A percentile compares a stretch with the other conserved stretches of the same genome.
Evolutionary conservation across 345 rosid genomes (phyloP).

Genomic region (Dipteronia dyeriana): DNA sequence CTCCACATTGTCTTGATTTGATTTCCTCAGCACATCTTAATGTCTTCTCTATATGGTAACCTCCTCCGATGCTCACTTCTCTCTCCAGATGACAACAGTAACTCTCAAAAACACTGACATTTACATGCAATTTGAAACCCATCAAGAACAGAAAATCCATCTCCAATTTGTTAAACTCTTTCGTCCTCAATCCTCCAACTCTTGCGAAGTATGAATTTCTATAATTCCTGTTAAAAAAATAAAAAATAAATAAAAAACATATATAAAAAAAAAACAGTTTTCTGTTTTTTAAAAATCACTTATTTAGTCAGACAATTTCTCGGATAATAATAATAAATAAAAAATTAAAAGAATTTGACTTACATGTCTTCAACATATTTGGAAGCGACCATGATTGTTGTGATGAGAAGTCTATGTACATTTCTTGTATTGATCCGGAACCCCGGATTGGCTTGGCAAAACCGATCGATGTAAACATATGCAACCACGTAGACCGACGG

Average conservation of each 20-base stretch:
- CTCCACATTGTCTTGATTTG: slow-evolving; percentile 57
- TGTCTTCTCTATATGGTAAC: slow-evolving; percentile 82
- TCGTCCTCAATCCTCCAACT: slow-evolving; percentile 76
- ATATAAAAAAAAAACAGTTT: no score
- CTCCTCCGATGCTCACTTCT: slow-evolving; percentile 87
- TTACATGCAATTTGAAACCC: slow-evolving; percentile 88
- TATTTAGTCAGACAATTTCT: no score
- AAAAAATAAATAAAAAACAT: no score
- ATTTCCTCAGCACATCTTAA: slow-evolving; percentile 85
- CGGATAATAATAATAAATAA: background rate
- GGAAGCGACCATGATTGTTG: slow-evolving; percentile 88
- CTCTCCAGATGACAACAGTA: slow-evolving; percentile 87
- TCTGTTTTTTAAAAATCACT: no score
- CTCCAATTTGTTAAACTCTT: slow-evolving; percentile 76
- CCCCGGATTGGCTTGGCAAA: slow-evolving; percentile 71
- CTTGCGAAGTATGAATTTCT: slow-evolving; percentile 78
- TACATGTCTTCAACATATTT: slow-evolving; percentile 91
- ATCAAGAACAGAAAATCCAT: slow-evolving; percentile 79
- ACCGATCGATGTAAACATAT: slow-evolving; percentile 85
- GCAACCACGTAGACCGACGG: slow-evolving; percentile 91
- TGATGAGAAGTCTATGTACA: slow-evolving; percentile 79
- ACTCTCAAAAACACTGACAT: slow-evolving; percentile 88
- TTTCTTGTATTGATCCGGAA: slow-evolving; percentile 66
- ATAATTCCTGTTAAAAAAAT: slow-evolving; percentile 56
- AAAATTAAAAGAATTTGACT: slow-evolving; percentile 22